These are phyloP conservation scores for Notholithocarpus densiflorus DNA, from an alignment of 306 rosid genomes.

Conservation along the genomic window DNA sequence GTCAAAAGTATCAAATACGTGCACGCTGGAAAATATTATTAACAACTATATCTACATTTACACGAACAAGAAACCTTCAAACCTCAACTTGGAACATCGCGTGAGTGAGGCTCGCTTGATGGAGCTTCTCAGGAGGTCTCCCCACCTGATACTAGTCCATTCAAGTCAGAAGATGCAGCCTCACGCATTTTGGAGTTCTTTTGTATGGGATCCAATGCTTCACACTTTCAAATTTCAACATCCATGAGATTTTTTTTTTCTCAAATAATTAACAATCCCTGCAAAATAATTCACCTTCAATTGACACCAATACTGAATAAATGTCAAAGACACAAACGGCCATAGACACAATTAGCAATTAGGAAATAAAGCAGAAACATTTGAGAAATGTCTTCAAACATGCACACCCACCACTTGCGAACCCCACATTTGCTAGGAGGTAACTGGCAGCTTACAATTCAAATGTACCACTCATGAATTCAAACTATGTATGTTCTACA, in stretches of 20 bases:
- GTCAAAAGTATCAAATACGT: background rate
- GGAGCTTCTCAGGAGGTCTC: conserved; percentile 99
- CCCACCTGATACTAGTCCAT: conserved; percentile 97
- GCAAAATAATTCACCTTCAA: conserved; percentile 51
- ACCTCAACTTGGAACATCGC: conserved; percentile 45
- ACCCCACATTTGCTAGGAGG: background rate
- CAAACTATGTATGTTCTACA: background rate
- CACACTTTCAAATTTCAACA: conserved; percentile 46
- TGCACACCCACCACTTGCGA: background rate
- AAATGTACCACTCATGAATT: background rate
- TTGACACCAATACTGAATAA: conserved; percentile 1
- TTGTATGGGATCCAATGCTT: conserved; percentile 94
- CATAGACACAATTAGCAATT: background rate
- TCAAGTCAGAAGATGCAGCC: conserved; percentile 61
- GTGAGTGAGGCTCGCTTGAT: conserved; percentile 85
- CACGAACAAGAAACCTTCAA: conserved; percentile 38
- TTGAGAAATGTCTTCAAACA: background rate
- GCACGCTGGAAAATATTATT: background rate
- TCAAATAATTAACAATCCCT: conserved; percentile 48
- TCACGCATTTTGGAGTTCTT: conserved; percentile 95
- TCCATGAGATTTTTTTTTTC: conserved; percentile 23
- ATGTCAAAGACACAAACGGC: background rate
- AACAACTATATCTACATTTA: background rate
- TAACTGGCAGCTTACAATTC: background rate
- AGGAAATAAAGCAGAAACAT: background rate